Percentiles rank a stretch among this genome's conserved stretches.
Evolutionary conservation across 2,329 filamentous ascomycete genomes (phyloP).

Genomic region (Plectosphaerella cucumerina): DNA sequence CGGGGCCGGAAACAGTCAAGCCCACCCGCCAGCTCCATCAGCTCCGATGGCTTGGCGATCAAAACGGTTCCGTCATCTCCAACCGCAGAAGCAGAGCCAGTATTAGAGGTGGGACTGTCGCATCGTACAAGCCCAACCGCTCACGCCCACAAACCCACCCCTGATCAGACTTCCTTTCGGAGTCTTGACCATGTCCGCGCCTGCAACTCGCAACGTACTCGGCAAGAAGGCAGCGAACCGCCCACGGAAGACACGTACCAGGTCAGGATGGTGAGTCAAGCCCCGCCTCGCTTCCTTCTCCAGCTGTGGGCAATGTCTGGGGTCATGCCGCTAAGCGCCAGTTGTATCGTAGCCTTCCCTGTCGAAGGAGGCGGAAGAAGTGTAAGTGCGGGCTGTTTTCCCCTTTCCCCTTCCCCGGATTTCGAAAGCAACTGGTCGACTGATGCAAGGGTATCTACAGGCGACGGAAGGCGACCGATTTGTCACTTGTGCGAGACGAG

Average conservation of each 20-base stretch:
- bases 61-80: too few species aligned
- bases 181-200: neutral
- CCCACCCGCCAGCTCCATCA: neutral
- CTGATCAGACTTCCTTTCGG: neutral
- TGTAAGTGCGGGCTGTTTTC: neutral
- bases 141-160: neutral
- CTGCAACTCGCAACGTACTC: neutral
- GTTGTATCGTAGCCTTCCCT: neutral
- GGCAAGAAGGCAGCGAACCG: neutral
- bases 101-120: too few species aligned
- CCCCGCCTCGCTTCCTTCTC: neutral
- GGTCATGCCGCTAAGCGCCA: neutral
- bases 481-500: neutral
- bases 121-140: neutral
- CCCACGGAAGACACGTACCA: neutral
- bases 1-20: neutral
- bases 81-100: too few species aligned
- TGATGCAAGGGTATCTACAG: neutral
- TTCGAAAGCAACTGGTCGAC: neutral
- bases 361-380: conserved; percentile 2
- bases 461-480: neutral
- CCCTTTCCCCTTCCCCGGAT: too few species aligned
- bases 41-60: too few species aligned
- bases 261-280: conserved; percentile 2
- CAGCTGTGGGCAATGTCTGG: neutral